Percentiles rank a stretch among this genome's conserved stretches.
These are phyloP conservation scores for Capillidium heterosporum DNA, from an alignment of 371 early-diverging fungal genomes.

Conservation along the genomic window DNA sequence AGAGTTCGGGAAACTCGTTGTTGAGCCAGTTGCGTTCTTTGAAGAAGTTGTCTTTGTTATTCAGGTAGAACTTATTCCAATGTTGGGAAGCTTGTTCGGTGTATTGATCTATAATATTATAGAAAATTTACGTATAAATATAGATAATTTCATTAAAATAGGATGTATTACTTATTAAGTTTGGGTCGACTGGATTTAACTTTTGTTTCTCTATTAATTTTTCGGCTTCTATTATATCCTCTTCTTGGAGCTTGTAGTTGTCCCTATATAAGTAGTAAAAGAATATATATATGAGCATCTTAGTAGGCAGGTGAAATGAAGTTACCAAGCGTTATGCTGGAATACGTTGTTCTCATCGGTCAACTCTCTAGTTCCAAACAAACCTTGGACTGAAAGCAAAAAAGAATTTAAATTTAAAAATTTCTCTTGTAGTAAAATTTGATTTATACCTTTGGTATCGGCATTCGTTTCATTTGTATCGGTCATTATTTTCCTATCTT, in stretches of 20 bases:
- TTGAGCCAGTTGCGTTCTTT: slow-evolving; percentile 93
- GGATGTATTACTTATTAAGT: slow-evolving; percentile 12
- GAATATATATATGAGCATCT: not conserved
- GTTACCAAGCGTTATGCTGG: slow-evolving; percentile 3
- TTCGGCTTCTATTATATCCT: not conserved
- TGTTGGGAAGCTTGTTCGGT: slow-evolving; percentile 3
- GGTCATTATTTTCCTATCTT: too few relatives aligned
- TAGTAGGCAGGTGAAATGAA: not conserved
- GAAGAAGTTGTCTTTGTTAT: slow-evolving; percentile 85
- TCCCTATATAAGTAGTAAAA: not conserved
- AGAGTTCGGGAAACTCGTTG: slow-evolving; percentile 78
- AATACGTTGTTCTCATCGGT: not conserved
- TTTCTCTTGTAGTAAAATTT: too few relatives aligned
- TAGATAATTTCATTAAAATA: slow-evolving; percentile 9
- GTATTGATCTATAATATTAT: slow-evolving; percentile 2
- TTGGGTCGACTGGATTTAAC: slow-evolving; percentile 7
- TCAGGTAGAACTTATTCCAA: slow-evolving; percentile 72
- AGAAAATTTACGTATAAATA: slow-evolving; percentile 6
- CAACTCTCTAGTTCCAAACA: not conserved
- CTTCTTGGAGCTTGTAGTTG: not conserved
- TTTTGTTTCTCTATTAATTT: not conserved
- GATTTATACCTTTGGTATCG: too few relatives aligned
- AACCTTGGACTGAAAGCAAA: not conserved
- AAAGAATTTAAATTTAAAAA: too few relatives aligned
- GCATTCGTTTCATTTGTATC: too few relatives aligned